Evolutionary conservation across 2,329 filamentous ascomycete genomes (phyloP), one percentile per base, ranked within the genome.

Genomic region (Colletotrichum simmondsii): DNA sequence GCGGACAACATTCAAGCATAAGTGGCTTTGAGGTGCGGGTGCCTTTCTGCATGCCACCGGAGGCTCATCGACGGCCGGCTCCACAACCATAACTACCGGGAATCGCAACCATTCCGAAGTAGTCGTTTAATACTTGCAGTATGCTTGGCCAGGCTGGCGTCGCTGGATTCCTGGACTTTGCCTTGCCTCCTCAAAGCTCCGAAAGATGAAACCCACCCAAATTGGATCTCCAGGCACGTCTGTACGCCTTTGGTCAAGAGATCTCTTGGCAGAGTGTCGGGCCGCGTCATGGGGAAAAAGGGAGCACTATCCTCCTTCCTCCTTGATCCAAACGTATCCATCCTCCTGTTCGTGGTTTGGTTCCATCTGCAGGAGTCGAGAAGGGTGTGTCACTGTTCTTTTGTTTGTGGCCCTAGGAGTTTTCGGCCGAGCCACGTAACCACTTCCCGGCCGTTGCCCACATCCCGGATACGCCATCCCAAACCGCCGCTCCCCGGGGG

Each of bases 401-500:
- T 49, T 49, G 42, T 22, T 49, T 32, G 19, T 16, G 16, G 10
- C 60, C 68, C 68, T 32, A 26, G 69, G 65, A 6, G 14, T 42
- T 58, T 58, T 72, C 58, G 68, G 58, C 65, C 69, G 58, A 52
- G 58, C 69, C 69, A 65, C 69, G 59, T 68, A 72, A 63, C 59
- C 69, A 69, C 37, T 26, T 22, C 42, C 28, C 59, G 32, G 19
- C 24, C 42, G 2, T 26, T 28, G 58, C 69, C 69, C 69, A 72
- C 69, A 72, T 72, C 54, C 65, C 69, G 69, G 69, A 72, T 32
- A 65, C 59, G 24, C 65, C 53, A 60, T 37, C 46, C 52, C 58
- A 61, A 61, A 49, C 46, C 42, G 46, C 37, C 22, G 49, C 57
- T 30, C 28, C 68, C 65, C 52, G 69, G 57, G 53, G n/a, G n/a